Base-by-base conservation (phyloP, 805 yeast genomes). In the Myxozyma nipponensis region DNA sequence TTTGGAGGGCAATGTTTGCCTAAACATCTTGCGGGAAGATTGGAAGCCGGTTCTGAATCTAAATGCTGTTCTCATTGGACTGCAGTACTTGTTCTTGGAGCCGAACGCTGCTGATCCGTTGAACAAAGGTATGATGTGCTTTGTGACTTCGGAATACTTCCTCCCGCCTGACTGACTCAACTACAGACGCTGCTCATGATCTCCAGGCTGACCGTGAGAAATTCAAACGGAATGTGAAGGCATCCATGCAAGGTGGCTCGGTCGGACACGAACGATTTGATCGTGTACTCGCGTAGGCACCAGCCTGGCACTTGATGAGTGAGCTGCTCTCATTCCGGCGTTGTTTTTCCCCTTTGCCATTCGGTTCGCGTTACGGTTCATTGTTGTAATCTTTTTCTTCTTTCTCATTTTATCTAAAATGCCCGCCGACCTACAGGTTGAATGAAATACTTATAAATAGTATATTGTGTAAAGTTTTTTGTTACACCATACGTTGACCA, bases 1-100 rank as follows among this genome's bases (percentile, higher is more conserved):
- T 65, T 65, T 79, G 19, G 84, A 86, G 39, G 98, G 98, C 0
- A 91, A 89, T 63, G 86, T 91, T 4, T 91, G 98, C 64, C 74
- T 91, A 53, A 91, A 91, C 64, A 90, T 91, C 32, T 72, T 91
- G 52, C 73, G 98, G 59, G 96, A 90, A 66, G 98, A 91, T 66
- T 91, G 98, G 98, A 82, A 89, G 25, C 98, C 98, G 0, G 95
- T 89, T 0, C 72, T 91, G 58, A 86, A 84, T 51, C 70, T 91
- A 32, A 87, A 85, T 64, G 76, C 90, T 3, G 82, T 91, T 6
- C 74, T 90, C 49, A 82, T 90, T 36, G 98, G 98, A 0, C 73
- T 91, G 47, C 78, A 89, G 62, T 89, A 84, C 64, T 74, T 91
- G 54, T 89, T 91, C 60, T 70, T 87, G 47, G 97, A 91, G 59